Base-by-base conservation (phyloP, 2,329 filamentous ascomycete genomes). In the Pyrenophora teres region DNA sequence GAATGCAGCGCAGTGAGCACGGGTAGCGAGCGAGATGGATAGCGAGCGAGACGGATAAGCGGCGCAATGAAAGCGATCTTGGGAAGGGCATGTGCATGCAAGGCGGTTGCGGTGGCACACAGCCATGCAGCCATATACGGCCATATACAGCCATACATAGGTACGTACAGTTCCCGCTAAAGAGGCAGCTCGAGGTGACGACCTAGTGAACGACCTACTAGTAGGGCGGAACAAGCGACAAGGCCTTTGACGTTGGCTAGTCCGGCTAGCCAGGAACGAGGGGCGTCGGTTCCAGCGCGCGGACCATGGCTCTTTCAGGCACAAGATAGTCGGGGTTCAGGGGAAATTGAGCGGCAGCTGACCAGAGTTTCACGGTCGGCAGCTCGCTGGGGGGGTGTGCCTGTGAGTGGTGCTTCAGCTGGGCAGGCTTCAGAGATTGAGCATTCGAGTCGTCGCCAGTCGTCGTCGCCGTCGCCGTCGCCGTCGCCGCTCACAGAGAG, bases 361-460 rank as follows among this genome's bases (percentile, higher is more conserved):
- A 52, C 48, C 43, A 54, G 27, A 40, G 59, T 62, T 62, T 62
- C 58, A 61, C 27, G 27, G 27, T 9, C 7, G 27, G 27, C 27
- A 30, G 27, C 27, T 7, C 8, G 27, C 27, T 30, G 12, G 30
- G 40, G 15, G 19, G 18, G 27, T 35, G 18, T 18, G 23, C 10
- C 21, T 35, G 32, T 36, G 32, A 15, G 19, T 36, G 21, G 30
- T 25, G 15, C 10, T 10, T 30, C 27, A 21, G 19, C 19, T 21
- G 19, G 19, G 19, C 19, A 30, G 27, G 27, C 27, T 30, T 30
- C 7, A 6, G 27, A 30, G 27, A 30, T 30, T 30, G 10, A 12
- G 27, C 4, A 25, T 5, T 21, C 19, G 19, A 21, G 19, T 21
- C 19, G 19, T 21, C 19, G 19, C 19, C 19, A 21, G 19, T 21